Evolutionary conservation across 148 eudicot genomes (phyloP).

Genomic region (Cornus florida): DNA sequence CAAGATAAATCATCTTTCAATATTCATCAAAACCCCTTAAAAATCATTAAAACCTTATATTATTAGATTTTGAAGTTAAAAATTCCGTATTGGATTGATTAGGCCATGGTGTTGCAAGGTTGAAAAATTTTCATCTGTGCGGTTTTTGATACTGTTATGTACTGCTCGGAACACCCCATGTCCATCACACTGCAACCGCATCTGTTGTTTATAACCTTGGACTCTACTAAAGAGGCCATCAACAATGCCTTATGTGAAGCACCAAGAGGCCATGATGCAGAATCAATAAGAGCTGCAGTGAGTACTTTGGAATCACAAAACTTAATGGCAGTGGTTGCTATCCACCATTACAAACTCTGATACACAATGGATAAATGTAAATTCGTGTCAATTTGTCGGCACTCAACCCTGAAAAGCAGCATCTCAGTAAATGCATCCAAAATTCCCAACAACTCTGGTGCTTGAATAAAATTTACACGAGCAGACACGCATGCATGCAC

Average conservation of each 20-base stretch:
- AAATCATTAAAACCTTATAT: too few species aligned
- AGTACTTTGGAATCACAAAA: conserved; percentile 33
- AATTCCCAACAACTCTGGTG: conserved; percentile 34
- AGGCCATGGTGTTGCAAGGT: conserved; percentile 23
- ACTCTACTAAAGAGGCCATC: conserved; percentile 39
- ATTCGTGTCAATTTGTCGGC: conserved; percentile 45
- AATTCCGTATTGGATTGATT: too few species aligned
- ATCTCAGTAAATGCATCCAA: conserved; percentile 33
- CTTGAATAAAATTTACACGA: neutral
- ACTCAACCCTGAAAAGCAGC: conserved; percentile 27
- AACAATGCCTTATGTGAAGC: conserved; percentile 46
- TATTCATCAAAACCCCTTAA: too few species aligned
- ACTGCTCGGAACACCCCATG: too few species aligned
- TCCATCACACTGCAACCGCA: too few species aligned
- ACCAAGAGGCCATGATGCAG: conserved; percentile 55
- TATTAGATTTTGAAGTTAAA: too few species aligned
- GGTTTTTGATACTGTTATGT: too few species aligned
- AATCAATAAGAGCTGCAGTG: conserved; percentile 36
- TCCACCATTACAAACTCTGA: conserved; percentile 43
- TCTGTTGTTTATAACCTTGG: conserved; percentile 42
- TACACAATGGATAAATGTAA: conserved; percentile 45
- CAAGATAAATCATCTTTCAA: too few species aligned
- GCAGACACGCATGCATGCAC: too few species aligned
- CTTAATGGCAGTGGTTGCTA: conserved; percentile 9
- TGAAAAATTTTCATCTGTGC: conserved; percentile 20